Evolutionary conservation across 441 rosid genomes (phyloP).

Genomic region (Euphorbia schlechtendalii): DNA sequence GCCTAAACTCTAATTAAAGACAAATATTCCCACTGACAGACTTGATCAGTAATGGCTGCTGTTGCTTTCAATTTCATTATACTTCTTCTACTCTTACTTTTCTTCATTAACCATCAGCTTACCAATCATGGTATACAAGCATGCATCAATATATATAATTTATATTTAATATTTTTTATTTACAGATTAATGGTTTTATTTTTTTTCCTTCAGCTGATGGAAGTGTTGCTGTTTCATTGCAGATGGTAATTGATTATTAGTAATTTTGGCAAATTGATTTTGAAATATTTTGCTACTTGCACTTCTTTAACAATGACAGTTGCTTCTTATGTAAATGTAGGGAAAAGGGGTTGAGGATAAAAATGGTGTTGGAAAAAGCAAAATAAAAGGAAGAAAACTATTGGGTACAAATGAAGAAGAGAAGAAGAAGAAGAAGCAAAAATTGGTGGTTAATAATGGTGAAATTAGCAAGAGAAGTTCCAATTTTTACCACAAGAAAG

Average conservation of each 20-base stretch:
- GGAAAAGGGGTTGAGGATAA: not conserved
- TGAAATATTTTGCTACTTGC: not conserved
- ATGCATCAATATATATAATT: too few species aligned
- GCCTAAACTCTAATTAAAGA: not conserved
- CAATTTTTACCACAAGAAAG: slow-evolving; percentile 17
- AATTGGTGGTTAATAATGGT: not conserved
- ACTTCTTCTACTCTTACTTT: slow-evolving; percentile 9
- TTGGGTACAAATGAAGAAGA: not conserved
- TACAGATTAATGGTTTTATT: not conserved
- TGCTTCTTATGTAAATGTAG: not conserved
- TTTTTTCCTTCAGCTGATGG: too few species aligned
- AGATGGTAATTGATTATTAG: too few species aligned
- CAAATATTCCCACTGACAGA: not conserved
- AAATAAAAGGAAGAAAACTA: not conserved
- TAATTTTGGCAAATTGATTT: too few species aligned
- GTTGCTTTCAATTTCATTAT: slow-evolving; percentile 2
- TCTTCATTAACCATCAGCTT: not conserved
- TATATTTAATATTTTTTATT: not conserved
- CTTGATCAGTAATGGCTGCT: slow-evolving; percentile 15
- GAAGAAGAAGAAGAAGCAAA: not conserved
- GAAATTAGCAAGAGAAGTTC: not conserved
- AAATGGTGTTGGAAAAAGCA: not conserved
- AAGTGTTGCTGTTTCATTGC: too few species aligned
- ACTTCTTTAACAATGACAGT: not conserved
- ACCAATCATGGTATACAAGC: not conserved